Base-by-base conservation (phyloP, 768 basidiomycete genomes). In the Trametes elegans region DNA sequence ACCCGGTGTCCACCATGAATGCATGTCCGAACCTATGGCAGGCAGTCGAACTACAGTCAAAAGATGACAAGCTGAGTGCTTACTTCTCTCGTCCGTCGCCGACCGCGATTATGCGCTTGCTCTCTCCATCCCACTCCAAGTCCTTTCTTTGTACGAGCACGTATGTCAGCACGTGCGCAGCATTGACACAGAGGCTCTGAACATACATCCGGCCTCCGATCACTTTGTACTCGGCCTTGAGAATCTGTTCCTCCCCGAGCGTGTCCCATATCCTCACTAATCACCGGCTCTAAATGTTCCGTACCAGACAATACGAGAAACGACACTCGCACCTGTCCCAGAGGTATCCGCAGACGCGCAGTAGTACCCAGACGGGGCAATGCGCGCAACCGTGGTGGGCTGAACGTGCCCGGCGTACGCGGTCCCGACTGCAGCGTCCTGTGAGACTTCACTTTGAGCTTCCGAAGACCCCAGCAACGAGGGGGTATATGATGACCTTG, bases 101-200 rank as follows among this genome's bases (percentile, higher is more conserved):
- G 11, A 91, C 95, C 7, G 88, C 91, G 44, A 98, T 89, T 53
- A 98, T 88, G n/a, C 96, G 81, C 69, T 97, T 96, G 66, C 89
- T 92, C 70, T 98, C 96, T 1, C 89, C 90, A 65, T 98, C 96
- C 96, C 96, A 98, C 10, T 87, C 88, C 19, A 98, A 80, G 71
- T 98, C 96, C 62, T 94, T 94, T 61, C 94, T 93, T 61, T 14
- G 52, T 10, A 16, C 39, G 24, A 16, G 5, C 35, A 36, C n/a
- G n/a, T 3, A 43, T 32, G 29, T n/a, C 23, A 34, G 13, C 31
- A 21, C 23, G 34, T 27, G 18, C 8, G 27, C 11, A 35, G 24
- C 31, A 29, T 13, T 10, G 38, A 19, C 8, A 18, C 10, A 32
- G 16, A 16, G 8, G 26, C n/a, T n/a, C n/a, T n/a, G 10, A 18